Conservation (phyloP, 2,329 filamentous ascomycete species). For the Dactylellina parvicollis region DNA sequence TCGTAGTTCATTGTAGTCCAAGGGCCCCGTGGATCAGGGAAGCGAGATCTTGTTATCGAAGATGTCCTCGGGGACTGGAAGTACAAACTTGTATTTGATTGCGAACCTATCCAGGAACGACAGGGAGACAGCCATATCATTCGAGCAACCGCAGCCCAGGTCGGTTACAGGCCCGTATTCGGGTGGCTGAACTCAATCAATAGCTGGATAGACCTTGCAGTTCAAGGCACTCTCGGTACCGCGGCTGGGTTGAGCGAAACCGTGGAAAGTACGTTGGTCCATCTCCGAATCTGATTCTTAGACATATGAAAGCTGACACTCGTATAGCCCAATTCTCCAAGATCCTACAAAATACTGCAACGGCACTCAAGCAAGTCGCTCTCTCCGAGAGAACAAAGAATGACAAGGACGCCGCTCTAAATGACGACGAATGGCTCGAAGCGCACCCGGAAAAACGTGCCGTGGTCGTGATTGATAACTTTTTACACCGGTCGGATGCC, state of each 20-base stretch:
- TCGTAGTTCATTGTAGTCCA: conserved; percentile 73
- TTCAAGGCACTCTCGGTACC: conserved; percentile 77
- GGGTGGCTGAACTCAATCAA: conserved; percentile 96
- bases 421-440: conserved; percentile 68
- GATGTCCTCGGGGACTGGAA: conserved; percentile 80
- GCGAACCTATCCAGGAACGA: conserved; percentile 90
- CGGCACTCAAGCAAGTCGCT: conserved; percentile 66
- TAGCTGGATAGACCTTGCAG: conserved; percentile 89
- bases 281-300: neutral
- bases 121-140: conserved; percentile 88
- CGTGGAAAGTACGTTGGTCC: conserved; percentile 61
- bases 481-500: conserved; percentile 64
- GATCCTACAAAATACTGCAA: conserved; percentile 67
- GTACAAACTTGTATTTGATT: conserved; percentile 86
- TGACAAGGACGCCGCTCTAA: conserved; percentile 65
- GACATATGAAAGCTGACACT: neutral
- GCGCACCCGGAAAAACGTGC: conserved; percentile 67
- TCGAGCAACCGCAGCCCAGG: conserved; percentile 78
- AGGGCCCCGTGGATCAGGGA: conserved; percentile 89
- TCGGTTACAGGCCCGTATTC: conserved; percentile 92
- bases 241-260: conserved; percentile 66
- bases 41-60: conserved; percentile 85
- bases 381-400: conserved; percentile 65
- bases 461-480: conserved; percentile 68
- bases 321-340: conserved; percentile 65